Conservation (phyloP, 177 flowering plant genomes). For the Vitis hybrid region DNA sequence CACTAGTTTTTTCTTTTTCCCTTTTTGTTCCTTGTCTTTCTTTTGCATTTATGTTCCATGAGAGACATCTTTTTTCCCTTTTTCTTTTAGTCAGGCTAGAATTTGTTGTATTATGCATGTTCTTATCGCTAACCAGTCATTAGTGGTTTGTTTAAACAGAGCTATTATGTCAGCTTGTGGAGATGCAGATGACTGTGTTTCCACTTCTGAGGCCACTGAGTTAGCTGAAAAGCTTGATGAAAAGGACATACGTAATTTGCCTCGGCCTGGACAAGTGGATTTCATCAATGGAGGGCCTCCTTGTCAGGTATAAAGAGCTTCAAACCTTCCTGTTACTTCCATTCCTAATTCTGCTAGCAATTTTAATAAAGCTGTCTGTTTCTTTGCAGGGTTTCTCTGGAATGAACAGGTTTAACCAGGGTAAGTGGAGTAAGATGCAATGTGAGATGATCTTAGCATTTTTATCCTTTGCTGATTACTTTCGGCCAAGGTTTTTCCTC, state of each 20-base stretch:
- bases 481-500: conserved; percentile 82
- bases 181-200: conserved; percentile 74
- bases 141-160: conserved; percentile 29
- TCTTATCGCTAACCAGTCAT: too few relatives aligned
- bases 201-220: conserved; percentile 79
- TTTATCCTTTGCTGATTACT: conserved; percentile 90
- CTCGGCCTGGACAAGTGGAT: conserved; percentile 93
- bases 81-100: too few relatives aligned
- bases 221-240: conserved; percentile 52
- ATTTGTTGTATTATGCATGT: too few relatives aligned
- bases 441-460: conserved; percentile 97
- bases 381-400: conserved; percentile 91
- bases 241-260: conserved; percentile 55
- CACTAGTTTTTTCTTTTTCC: not conserved
- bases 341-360: not conserved
- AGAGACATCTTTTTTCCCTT: too few relatives aligned
- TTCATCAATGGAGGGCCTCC: conserved; percentile 99
- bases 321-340: not conserved
- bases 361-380: not conserved
- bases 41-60: not conserved
- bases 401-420: conserved; percentile 88
- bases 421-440: conserved; percentile 96
- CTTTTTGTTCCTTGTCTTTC: not conserved
- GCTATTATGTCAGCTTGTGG: conserved; percentile 82
- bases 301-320: conserved; percentile 60